Evolutionary conservation across 768 basidiomycete species (phyloP).

Genomic region (Lactifluus pinguis): DNA sequence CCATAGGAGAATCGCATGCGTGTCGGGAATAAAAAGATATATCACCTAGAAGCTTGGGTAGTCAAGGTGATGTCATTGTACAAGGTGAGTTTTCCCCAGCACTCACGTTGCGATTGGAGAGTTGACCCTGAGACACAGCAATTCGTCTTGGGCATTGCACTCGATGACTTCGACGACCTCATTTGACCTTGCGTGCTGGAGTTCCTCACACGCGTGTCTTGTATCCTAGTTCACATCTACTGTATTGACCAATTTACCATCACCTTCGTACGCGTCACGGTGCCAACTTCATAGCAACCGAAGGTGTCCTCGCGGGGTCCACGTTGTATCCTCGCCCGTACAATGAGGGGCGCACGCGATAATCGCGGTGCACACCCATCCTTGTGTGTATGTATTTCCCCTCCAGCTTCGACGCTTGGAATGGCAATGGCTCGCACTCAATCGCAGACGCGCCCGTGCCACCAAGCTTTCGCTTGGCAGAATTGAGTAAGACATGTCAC

Average conservation of each 20-base stretch:
- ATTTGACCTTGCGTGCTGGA: background rate
- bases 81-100: constrained; percentile 43
- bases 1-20: constrained; percentile 89
- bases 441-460: background rate
- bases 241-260: background rate
- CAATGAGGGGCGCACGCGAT: constrained; percentile 4
- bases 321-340: constrained; percentile 3
- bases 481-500: background rate
- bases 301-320: background rate
- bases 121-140: constrained; percentile 17
- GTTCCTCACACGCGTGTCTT: background rate
- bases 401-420: background rate
- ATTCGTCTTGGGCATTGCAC: constrained; percentile 52
- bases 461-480: background rate
- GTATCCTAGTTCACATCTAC: background rate
- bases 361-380: background rate
- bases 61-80: constrained; percentile 92
- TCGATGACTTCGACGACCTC: constrained; percentile 43
- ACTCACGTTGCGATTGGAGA: background rate
- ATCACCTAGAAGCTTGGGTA: constrained; percentile 95
- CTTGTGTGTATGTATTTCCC: background rate
- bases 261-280: background rate
- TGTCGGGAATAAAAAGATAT: constrained; percentile 88
- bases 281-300: background rate
- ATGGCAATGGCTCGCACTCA: background rate